Percentiles rank a stretch among this genome's conserved stretches.
Conservation (phyloP, 78 protist species). For the Diacronema lutheri region DNA sequence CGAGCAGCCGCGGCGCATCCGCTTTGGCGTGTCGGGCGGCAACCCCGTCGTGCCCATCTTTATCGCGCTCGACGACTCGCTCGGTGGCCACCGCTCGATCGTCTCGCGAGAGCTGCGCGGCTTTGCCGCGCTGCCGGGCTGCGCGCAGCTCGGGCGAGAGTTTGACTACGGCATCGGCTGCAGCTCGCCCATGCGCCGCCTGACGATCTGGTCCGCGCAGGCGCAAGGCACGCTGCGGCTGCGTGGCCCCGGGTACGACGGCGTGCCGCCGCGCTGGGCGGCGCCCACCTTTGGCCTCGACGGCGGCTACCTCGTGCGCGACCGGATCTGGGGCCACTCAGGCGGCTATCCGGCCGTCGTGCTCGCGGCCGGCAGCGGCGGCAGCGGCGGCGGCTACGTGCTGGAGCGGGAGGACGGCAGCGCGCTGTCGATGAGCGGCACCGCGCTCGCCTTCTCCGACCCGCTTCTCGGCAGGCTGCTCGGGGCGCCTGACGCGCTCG, state of each 20-base stretch:
- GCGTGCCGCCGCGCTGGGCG: not conserved
- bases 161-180: not conserved
- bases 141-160: not conserved
- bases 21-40: not conserved
- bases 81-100: not conserved
- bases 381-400: not conserved
- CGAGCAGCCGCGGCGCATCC: not conserved
- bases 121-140: not conserved
- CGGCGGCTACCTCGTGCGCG: not conserved
- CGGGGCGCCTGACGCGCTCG: not conserved
- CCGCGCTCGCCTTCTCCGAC: not conserved
- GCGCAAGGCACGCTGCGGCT: not conserved
- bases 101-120: not conserved
- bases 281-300: not conserved
- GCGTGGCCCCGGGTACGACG: not conserved
- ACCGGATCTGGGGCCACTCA: not conserved
- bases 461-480: not conserved
- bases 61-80: not conserved
- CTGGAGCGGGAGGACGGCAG: not conserved
- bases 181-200: not conserved
- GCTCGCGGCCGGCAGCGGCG: not conserved
- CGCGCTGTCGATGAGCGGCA: not conserved
- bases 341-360: not conserved
- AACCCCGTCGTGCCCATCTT: not conserved
- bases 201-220: not conserved